Evolutionary conservation across 2,329 filamentous ascomycete genomes (phyloP).

Genomic region (Aciculosporium take): DNA sequence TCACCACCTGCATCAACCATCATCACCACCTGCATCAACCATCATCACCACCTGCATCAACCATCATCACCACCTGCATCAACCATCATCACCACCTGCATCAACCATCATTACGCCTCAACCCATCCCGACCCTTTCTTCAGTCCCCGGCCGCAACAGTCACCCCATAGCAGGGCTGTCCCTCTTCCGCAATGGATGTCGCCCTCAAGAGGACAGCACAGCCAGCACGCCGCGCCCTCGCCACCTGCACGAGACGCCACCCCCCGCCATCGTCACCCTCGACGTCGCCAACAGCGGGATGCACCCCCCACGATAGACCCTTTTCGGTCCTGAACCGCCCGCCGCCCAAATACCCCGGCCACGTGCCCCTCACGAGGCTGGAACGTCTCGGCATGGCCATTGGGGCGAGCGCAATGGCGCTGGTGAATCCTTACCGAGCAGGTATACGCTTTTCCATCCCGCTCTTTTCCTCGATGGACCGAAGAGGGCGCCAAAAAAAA

Average conservation of each 20-base stretch:
- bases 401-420: slow-evolving; percentile 47
- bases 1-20: too few relatives aligned
- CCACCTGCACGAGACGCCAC: slow-evolving; percentile 1
- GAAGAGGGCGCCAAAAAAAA: too few relatives aligned
- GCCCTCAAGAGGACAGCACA: slow-evolving; percentile 11
- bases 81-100: too few relatives aligned
- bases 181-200: slow-evolving; percentile 12
- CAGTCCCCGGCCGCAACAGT: neutral
- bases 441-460: slow-evolving; percentile 30
- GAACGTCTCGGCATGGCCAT: slow-evolving; percentile 62
- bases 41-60: too few relatives aligned
- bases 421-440: slow-evolving; percentile 65
- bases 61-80: too few relatives aligned
- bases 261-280: neutral
- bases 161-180: neutral
- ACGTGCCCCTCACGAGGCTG: slow-evolving; percentile 69
- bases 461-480: too few relatives aligned
- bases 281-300: neutral
- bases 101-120: too few relatives aligned
- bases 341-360: slow-evolving; percentile 75
- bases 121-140: neutral
- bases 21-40: too few relatives aligned
- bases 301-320: slow-evolving; percentile 7
- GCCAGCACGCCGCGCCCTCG: slow-evolving; percentile 7
- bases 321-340: slow-evolving; percentile 77